Evolutionary conservation across 441 rosid species (phyloP).

Genomic region (Biscutella laevigata): DNA sequence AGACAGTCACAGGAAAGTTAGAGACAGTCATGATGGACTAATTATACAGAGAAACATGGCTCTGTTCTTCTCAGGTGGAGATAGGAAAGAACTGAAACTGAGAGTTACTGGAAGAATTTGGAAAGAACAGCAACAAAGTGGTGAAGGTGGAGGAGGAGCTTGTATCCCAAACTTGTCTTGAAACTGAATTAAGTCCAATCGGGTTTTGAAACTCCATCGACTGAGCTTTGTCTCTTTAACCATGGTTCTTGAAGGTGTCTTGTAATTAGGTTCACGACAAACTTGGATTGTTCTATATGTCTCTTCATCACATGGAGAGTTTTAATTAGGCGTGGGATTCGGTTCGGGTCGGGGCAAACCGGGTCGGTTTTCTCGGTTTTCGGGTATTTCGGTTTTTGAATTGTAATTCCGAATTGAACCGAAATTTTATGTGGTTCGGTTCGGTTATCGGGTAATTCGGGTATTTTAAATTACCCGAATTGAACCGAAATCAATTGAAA

Average conservation of each 20-base stretch:
- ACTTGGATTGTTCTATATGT: conserved; percentile 4
- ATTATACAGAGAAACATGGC: conserved; percentile 91
- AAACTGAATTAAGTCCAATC: conserved; percentile 16
- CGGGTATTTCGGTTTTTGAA: too few relatives aligned
- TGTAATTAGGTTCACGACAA: conserved; percentile 21
- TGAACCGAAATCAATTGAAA: too few relatives aligned
- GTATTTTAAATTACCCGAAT: too few relatives aligned
- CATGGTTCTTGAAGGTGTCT: conserved; percentile 11
- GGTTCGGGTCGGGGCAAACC: too few relatives aligned
- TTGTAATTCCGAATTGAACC: too few relatives aligned
- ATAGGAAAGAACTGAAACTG: conserved; percentile 82
- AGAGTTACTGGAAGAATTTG: conserved; percentile 89
- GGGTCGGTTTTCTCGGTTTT: too few relatives aligned
- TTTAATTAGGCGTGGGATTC: too few relatives aligned
- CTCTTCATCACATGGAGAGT: too few relatives aligned
- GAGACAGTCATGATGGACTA: conserved; percentile 92
- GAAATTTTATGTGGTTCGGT: too few relatives aligned
- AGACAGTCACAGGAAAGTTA: conserved; percentile 80
- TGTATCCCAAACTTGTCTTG: conserved; percentile 83
- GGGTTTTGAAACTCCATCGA: neutral
- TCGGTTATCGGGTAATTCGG: too few relatives aligned
- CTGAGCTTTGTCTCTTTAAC: conserved; percentile 12
- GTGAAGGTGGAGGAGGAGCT: conserved; percentile 78
- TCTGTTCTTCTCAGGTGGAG: conserved; percentile 88
- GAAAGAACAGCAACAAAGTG: conserved; percentile 90